Conservation (phyloP, 2,329 filamentous ascomycete species). For the Fusarium gaditjirri region DNA sequence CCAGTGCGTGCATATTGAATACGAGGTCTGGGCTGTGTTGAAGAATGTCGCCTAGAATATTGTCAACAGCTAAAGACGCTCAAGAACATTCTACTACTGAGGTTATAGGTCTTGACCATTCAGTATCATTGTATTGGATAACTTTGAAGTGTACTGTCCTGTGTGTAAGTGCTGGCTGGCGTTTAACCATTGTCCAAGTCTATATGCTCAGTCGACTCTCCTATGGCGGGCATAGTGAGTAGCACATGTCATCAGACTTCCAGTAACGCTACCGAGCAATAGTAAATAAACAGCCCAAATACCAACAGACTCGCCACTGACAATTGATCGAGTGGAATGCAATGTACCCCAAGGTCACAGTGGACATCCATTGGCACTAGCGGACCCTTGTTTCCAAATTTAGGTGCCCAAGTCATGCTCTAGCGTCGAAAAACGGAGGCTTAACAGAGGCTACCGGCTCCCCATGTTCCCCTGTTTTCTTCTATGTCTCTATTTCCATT, state of each 20-base stretch:
- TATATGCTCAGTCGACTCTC: neutral
- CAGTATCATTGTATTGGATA: neutral
- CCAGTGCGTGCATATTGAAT: slow-evolving; percentile 9
- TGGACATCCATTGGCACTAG: slow-evolving; percentile 4
- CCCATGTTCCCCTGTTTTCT: slow-evolving; percentile 31
- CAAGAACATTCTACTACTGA: neutral
- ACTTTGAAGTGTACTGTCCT: neutral
- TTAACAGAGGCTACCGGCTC: slow-evolving; percentile 1
- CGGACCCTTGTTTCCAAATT: slow-evolving; percentile 29
- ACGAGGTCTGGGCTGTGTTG: slow-evolving; percentile 11
- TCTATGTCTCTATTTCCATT: neutral
- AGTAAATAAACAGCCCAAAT: neutral
- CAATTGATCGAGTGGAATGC: neutral
- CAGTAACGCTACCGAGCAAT: neutral
- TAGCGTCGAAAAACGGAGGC: slow-evolving; percentile 26
- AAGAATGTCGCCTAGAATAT: neutral
- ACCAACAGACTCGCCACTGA: neutral
- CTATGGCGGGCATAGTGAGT: neutral
- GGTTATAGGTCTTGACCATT: neutral
- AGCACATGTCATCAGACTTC: neutral
- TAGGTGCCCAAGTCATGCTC: slow-evolving; percentile 9
- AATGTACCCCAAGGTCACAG: slow-evolving; percentile 15
- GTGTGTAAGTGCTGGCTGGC: neutral
- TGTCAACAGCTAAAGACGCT: neutral
- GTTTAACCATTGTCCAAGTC: neutral